phyloP scores from a whole-genome alignment of 176 grass and related monocot species.

The Urochloa ruziziensis region DNA sequence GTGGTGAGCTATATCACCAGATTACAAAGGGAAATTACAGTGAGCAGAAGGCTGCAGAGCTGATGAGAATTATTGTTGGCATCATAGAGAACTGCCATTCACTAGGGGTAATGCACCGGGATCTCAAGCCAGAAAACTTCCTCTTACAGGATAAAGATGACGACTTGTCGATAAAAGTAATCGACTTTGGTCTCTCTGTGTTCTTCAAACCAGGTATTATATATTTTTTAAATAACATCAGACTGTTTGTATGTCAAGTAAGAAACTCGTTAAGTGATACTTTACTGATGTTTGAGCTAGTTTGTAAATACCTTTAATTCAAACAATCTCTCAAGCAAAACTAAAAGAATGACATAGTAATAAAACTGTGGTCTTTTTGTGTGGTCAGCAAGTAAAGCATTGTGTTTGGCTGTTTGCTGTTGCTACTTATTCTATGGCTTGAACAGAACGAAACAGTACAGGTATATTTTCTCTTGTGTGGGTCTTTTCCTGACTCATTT shows the following conservation, averaged over 20 bases:
- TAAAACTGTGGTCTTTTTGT: background rate
- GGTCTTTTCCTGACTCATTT: background rate
- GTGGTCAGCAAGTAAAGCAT: background rate
- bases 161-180: constrained; percentile 66
- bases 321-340: background rate
- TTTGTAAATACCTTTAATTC: background rate
- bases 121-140: constrained; percentile 86
- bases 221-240: background rate
- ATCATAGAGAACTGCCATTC: constrained; percentile 65
- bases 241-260: background rate
- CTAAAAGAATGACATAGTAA: background rate
- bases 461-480: background rate
- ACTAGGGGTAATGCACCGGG: constrained; percentile 74
- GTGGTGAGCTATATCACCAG: constrained; percentile 62
- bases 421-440: background rate
- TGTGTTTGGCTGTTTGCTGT: background rate
- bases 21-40: constrained; percentile 54
- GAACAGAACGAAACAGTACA: background rate
- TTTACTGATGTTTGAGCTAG: background rate
- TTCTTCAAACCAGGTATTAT: constrained; percentile 65
- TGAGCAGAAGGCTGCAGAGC: constrained; percentile 65
- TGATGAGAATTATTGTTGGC: constrained; percentile 63
- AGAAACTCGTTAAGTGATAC: background rate
- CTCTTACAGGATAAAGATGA: constrained; percentile 58
- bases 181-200: constrained; percentile 80